Conservation (phyloP, 2,329 filamentous ascomycete genomes). For the Eutypella sp. region DNA sequence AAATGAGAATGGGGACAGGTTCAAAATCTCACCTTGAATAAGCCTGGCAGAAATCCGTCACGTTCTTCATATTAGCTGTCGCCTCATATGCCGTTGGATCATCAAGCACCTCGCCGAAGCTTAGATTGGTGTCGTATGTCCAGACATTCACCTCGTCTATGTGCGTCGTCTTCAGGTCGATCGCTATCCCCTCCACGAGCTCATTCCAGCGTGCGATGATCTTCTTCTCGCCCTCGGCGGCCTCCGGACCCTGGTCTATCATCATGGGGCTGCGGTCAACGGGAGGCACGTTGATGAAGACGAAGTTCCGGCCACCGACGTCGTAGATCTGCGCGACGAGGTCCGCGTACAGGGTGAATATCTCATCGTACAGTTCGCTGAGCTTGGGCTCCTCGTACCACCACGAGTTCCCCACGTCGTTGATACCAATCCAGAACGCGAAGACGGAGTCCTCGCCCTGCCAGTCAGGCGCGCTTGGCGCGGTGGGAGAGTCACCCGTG, state of each 20-base stretch:
- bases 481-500: slow-evolving; percentile 24
- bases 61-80: slow-evolving; percentile 50
- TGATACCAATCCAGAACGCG: slow-evolving; percentile 50
- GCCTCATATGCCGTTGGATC: slow-evolving; percentile 43
- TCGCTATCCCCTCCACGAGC: slow-evolving; percentile 36
- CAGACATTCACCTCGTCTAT: slow-evolving; percentile 43
- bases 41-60: slow-evolving; percentile 47
- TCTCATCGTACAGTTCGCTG: slow-evolving; percentile 29
- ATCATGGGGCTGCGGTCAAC: slow-evolving; percentile 49
- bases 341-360: slow-evolving; percentile 38
- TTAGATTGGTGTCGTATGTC: slow-evolving; percentile 45
- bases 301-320: slow-evolving; percentile 52
- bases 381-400: slow-evolving; percentile 26
- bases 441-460: slow-evolving; percentile 35
- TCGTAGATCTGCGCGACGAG: slow-evolving; percentile 43
- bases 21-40: slow-evolving; percentile 47
- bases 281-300: slow-evolving; percentile 55
- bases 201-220: slow-evolving; percentile 50
- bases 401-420: slow-evolving; percentile 49
- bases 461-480: slow-evolving; percentile 34
- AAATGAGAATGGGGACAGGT: not conserved
- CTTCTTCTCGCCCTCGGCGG: slow-evolving; percentile 31
- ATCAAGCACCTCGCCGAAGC: slow-evolving; percentile 50
- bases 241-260: slow-evolving; percentile 30
- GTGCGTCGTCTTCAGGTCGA: slow-evolving; percentile 29